These are phyloP conservation scores for Phaeosphaeriaceae sp. DNA, from an alignment of 2,329 filamentous ascomycete species.

Conservation along the genomic window DNA sequence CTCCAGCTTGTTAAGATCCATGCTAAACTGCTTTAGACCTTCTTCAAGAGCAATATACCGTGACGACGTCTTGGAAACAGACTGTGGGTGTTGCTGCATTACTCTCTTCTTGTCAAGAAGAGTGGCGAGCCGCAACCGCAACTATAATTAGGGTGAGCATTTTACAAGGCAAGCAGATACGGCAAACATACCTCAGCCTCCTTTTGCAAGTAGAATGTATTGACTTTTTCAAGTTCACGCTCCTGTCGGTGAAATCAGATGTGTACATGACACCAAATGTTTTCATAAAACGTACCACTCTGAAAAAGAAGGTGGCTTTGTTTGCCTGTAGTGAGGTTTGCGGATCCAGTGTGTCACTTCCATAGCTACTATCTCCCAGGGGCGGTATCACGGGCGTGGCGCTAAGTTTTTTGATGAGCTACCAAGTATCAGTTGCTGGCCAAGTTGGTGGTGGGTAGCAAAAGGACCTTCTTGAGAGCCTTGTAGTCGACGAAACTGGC, in stretches of 20 bases:
- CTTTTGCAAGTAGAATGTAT: slow-evolving; percentile 96
- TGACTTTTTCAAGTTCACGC: slow-evolving; percentile 97
- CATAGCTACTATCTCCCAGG: slow-evolving; percentile 65
- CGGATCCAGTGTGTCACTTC: slow-evolving; percentile 67
- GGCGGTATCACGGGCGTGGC: slow-evolving; percentile 84
- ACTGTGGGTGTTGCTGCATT: slow-evolving; percentile 77
- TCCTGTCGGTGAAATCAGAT: slow-evolving; percentile 63
- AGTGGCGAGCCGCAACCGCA: slow-evolving; percentile 90
- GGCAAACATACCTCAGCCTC: slow-evolving; percentile 81
- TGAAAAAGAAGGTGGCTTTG: slow-evolving; percentile 98
- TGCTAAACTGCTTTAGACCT: slow-evolving; percentile 96
- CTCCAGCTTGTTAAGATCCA: slow-evolving; percentile 92
- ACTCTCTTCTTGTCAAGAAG: slow-evolving; percentile 94
- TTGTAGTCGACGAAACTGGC: slow-evolving; percentile 99
- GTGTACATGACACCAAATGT: not conserved
- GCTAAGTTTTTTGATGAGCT: slow-evolving; percentile 99
- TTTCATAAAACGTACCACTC: slow-evolving; percentile 69
- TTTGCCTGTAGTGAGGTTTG: slow-evolving; percentile 92
- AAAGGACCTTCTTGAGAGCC: slow-evolving; percentile 89
- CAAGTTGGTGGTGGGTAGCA: slow-evolving; percentile 1
- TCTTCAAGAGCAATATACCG: slow-evolving; percentile 96
- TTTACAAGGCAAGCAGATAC: slow-evolving; percentile 3
- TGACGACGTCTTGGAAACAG: slow-evolving; percentile 83
- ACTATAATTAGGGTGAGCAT: slow-evolving; percentile 60
- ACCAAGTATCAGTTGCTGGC: slow-evolving; percentile 27